A percentile compares a stretch with the other conserved stretches of the same genome.
Conservation (phyloP, 257 asterid species). For the Salvia rosmarinus region DNA sequence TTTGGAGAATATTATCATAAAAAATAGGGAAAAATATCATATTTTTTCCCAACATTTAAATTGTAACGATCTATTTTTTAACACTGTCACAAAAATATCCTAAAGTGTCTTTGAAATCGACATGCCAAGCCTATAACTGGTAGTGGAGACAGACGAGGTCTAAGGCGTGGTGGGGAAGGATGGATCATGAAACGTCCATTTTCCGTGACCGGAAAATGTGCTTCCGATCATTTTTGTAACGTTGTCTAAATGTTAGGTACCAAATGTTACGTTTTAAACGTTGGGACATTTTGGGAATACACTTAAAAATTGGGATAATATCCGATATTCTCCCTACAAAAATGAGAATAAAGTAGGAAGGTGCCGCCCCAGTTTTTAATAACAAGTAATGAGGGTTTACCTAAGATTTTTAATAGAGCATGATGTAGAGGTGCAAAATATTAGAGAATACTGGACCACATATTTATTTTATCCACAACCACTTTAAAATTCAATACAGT, state of each 20-base stretch:
- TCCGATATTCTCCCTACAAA: too few species aligned
- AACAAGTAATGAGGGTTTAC: not conserved
- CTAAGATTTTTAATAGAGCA: not conserved
- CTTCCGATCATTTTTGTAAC: too few species aligned
- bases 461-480: not conserved
- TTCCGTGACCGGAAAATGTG: not conserved
- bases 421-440: conserved; percentile 12
- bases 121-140: too few species aligned
- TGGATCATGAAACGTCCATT: not conserved
- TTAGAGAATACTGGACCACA: not conserved
- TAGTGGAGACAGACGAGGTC: too few species aligned
- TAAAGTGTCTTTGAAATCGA: too few species aligned
- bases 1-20: not conserved
- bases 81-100: too few species aligned
- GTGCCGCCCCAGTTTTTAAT: not conserved
- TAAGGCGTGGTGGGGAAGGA: too few species aligned
- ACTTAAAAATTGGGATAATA: too few species aligned
- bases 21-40: not conserved
- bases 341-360: not conserved
- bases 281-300: too few species aligned
- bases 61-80: too few species aligned
- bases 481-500: not conserved
- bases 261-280: not conserved
- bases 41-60: too few species aligned
- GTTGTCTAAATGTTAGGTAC: not conserved